Evolutionary conservation across 2,329 filamentous ascomycete genomes (phyloP).

Genomic region (Aspergillus arachidicola): DNA sequence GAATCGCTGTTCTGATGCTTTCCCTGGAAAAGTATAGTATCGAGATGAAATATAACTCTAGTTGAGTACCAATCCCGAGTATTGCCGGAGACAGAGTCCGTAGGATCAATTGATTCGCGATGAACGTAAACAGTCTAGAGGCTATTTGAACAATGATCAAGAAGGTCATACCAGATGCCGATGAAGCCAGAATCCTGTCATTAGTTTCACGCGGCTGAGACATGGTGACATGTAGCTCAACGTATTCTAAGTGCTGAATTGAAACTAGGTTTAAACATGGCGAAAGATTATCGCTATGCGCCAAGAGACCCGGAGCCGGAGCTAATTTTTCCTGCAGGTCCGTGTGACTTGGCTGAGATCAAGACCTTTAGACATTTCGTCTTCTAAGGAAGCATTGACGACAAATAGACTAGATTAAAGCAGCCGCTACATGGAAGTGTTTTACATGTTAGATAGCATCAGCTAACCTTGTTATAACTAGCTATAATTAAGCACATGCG

Average conservation of each 20-base stretch:
- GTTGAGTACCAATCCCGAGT: constrained; percentile 81
- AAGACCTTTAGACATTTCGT: no score
- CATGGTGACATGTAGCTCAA: constrained; percentile 17
- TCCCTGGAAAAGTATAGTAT: constrained; percentile 95
- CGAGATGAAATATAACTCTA: constrained; percentile 90
- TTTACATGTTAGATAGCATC: background rate
- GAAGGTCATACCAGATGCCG: constrained; percentile 74
- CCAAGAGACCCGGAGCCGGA: background rate
- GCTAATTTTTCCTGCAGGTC: background rate
- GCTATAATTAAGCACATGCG: background rate
- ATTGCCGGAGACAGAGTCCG: constrained; percentile 83
- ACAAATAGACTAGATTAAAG: background rate
- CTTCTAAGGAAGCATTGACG: no score
- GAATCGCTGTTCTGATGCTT: constrained; percentile 85
- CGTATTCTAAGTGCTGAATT: background rate
- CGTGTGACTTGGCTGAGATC: no score
- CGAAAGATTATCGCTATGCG: background rate
- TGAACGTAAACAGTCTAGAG: constrained; percentile 86
- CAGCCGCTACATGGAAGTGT: background rate
- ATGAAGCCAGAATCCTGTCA: constrained; percentile 29
- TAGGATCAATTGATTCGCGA: constrained; percentile 87
- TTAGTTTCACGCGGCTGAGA: constrained; percentile 19
- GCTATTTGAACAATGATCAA: constrained; percentile 85
- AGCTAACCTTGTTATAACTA: background rate
- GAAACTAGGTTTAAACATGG: background rate